These are phyloP conservation scores for Ampelomyces quisqualis DNA, from an alignment of 2,329 filamentous ascomycete species.

Conservation along the genomic window DNA sequence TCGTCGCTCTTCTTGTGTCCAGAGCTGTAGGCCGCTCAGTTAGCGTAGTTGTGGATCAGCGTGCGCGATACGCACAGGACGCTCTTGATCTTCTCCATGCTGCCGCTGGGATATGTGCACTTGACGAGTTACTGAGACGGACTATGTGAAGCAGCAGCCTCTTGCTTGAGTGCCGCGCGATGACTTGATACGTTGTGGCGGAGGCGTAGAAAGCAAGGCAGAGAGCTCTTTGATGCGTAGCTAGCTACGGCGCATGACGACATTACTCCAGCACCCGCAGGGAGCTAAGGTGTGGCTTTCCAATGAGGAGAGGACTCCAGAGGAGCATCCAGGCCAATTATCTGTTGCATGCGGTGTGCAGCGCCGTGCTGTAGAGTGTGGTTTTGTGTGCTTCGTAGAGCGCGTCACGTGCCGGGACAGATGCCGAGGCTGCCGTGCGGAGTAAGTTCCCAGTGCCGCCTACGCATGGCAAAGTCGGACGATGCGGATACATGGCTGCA, in stretches of 20 bases:
- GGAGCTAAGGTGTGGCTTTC: slow-evolving; percentile 16
- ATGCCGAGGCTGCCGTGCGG: neutral
- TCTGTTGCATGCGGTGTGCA: slow-evolving; percentile 14
- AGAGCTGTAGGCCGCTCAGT: slow-evolving; percentile 21
- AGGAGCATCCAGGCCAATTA: slow-evolving; percentile 12
- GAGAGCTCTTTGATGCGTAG: slow-evolving; percentile 19
- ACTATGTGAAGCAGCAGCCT: slow-evolving; percentile 2
- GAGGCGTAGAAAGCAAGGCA: slow-evolving; percentile 26
- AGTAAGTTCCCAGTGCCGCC: too few species aligned
- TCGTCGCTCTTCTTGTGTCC: slow-evolving; percentile 39
- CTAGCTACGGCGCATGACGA: slow-evolving; percentile 16
- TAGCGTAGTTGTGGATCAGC: slow-evolving; percentile 28
- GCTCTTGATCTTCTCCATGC: slow-evolving; percentile 51
- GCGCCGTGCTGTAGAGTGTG: slow-evolving; percentile 1
- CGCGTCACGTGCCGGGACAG: slow-evolving; percentile 1
- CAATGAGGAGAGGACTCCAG: slow-evolving; percentile 16
- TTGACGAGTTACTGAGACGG: slow-evolving; percentile 7
- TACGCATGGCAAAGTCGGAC: too few species aligned
- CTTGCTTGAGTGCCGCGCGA: slow-evolving; percentile 5
- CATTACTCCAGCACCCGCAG: slow-evolving; percentile 17
- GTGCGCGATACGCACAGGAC: slow-evolving; percentile 40
- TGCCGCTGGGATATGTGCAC: slow-evolving; percentile 5
- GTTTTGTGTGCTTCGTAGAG: neutral
- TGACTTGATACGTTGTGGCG: slow-evolving; percentile 11
- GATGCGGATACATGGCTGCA: too few species aligned